Percentiles rank a stretch among this genome's conserved stretches.
Conservation (phyloP, 257 asterid species). For the Ophiorrhiza pumila region DNA sequence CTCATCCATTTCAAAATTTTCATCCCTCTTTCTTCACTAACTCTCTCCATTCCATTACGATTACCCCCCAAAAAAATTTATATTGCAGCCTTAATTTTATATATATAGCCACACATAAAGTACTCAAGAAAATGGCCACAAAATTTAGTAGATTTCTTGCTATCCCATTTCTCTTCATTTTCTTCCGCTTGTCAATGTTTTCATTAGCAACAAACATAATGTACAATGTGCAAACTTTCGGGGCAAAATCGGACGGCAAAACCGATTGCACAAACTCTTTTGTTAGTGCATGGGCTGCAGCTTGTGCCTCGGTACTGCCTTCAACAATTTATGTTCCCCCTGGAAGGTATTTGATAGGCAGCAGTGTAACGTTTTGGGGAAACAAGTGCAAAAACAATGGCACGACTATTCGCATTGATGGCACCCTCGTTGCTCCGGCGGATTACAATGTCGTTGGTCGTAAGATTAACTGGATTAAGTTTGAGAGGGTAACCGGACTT, state of each 20-base stretch:
- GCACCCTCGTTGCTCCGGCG: constrained; percentile 53
- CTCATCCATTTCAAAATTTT: too few relatives aligned
- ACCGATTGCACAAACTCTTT: constrained; percentile 22
- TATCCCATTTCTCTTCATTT: background rate
- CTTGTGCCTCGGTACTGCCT: constrained; percentile 21
- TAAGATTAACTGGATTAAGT: constrained; percentile 10
- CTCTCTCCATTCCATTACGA: background rate
- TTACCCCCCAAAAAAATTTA: constrained; percentile 23
- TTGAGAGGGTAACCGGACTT: constrained; percentile 47
- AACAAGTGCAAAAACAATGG: constrained; percentile 34
- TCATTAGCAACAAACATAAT: background rate
- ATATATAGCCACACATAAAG: too few relatives aligned
- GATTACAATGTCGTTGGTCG: constrained; percentile 37
- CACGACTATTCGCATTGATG: constrained; percentile 41
- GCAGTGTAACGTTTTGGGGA: constrained; percentile 25
- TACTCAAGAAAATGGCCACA: constrained; percentile 4
- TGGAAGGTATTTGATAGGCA: constrained; percentile 19
- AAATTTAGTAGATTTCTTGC: background rate
- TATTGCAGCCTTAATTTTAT: background rate
- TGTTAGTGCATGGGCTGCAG: constrained; percentile 30
- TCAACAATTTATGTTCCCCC: constrained; percentile 27
- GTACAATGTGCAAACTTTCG: constrained; percentile 23
- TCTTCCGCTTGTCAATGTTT: background rate
- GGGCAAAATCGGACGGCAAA: constrained; percentile 20
- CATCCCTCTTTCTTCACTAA: constrained; percentile 34